Conservation (phyloP, 345 rosid genomes). For the Physaria fendleri region DNA sequence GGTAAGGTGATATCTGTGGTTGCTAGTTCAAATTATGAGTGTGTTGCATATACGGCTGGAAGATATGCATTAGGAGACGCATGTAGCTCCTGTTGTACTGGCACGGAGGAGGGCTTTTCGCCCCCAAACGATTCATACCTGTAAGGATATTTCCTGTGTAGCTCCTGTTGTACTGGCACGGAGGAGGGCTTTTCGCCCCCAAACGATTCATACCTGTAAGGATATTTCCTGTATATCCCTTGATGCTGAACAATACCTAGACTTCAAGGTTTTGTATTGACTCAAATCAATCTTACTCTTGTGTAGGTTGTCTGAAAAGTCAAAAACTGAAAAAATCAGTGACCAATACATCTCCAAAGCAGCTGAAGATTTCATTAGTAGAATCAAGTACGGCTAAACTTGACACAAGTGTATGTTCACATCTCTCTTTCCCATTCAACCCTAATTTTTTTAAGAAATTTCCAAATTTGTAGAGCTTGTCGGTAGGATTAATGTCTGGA, state of each 20-base stretch:
- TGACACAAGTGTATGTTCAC: conserved; percentile 32
- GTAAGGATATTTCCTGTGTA: conserved; percentile 49
- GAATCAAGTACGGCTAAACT: too few species aligned
- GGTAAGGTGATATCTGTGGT: conserved; percentile 38
- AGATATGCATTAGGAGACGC: conserved; percentile 66
- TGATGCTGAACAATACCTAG: not conserved
- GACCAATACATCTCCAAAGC: conserved; percentile 50
- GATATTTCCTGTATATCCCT: not conserved
- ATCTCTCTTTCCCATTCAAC: conserved; percentile 27
- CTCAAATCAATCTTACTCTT: not conserved
- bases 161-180: too few species aligned
- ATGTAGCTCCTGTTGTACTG: conserved; percentile 39
- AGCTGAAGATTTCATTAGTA: conserved; percentile 51
- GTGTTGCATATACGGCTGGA: conserved; percentile 40
- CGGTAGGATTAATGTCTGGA: not conserved
- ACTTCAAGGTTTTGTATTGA: not conserved
- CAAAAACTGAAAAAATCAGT: conserved; percentile 38
- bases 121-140: conserved; percentile 31
- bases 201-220: conserved; percentile 50
- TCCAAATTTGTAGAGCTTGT: not conserved
- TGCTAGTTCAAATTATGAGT: conserved; percentile 49
- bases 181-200: conserved; percentile 26
- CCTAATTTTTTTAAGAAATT: conserved; percentile 32
- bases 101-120: conserved; percentile 23
- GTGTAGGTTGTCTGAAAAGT: conserved; percentile 43